phyloP scores from a whole-genome alignment of 2,329 filamentous ascomycete species.

The Akanthomyces dipterigenus region DNA sequence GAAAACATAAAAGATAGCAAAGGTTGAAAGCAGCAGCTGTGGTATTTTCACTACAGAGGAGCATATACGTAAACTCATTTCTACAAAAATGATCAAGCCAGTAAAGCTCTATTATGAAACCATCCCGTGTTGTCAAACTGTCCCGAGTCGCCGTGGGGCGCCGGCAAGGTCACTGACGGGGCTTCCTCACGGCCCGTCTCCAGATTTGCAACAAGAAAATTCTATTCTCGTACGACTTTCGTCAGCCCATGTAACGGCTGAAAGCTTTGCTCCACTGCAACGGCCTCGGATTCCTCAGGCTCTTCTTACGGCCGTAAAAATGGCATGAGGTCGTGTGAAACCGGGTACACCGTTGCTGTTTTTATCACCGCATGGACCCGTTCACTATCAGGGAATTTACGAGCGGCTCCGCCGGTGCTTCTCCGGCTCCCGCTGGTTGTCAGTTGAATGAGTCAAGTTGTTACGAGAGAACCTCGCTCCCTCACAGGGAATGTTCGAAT shows the following conservation, averaged over 20 bases:
- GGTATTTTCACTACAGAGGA: not conserved
- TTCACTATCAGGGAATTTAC: not conserved
- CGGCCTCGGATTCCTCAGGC: not conserved
- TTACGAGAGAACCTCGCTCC: not conserved
- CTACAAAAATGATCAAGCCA: not conserved
- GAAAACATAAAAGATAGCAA: not conserved
- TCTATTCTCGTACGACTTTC: constrained; percentile 6
- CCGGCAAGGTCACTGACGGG: not conserved
- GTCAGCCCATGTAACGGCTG: not conserved
- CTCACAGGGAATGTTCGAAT: not conserved
- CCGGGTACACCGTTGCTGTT: not conserved
- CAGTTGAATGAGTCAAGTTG: not conserved
- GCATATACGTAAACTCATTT: not conserved
- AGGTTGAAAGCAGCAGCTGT: not conserved
- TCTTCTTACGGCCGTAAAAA: not conserved
- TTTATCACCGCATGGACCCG: not conserved
- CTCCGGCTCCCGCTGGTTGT: not conserved
- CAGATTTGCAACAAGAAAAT: not conserved
- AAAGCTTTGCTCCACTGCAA: not conserved
- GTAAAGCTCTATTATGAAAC: not conserved
- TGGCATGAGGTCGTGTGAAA: constrained; percentile 7
- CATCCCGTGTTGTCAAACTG: not conserved
- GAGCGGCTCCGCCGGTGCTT: not conserved
- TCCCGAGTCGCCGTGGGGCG: not conserved
- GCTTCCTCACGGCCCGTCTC: not conserved